These are phyloP conservation scores for Pilasporangium apinafurcum DNA, from an alignment of 352 stramenopile genomes.

Conservation along the genomic window DNA sequence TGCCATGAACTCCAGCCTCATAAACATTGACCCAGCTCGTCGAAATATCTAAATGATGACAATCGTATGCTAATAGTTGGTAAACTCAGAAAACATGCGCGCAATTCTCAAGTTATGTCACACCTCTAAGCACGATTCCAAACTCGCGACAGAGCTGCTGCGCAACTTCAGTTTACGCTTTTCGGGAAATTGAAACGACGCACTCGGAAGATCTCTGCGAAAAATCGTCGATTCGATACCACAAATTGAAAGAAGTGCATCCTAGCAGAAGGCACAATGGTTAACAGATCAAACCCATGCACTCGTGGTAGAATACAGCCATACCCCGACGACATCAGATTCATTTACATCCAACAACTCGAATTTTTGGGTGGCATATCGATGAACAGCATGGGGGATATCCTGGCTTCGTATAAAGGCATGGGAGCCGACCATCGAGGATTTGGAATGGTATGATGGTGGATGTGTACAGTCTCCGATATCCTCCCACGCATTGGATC, in stretches of 20 bases:
- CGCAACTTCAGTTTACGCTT: constrained; percentile 32
- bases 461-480: constrained; percentile 18
- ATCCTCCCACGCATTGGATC: constrained; percentile 39
- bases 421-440: neutral
- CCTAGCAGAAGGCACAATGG: constrained; percentile 15
- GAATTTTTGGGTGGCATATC: constrained; percentile 5
- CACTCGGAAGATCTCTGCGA: constrained; percentile 24
- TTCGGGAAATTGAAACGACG: constrained; percentile 36
- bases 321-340: constrained; percentile 52
- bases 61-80: neutral
- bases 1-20: constrained; percentile 58
- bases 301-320: neutral
- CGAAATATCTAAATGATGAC: constrained; percentile 26
- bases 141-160: constrained; percentile 26
- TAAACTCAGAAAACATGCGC: too few relatives aligned
- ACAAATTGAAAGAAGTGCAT: constrained; percentile 45
- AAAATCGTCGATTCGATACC: constrained; percentile 64
- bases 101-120: neutral
- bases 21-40: constrained; percentile 37
- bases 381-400: constrained; percentile 4
- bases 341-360: constrained; percentile 38
- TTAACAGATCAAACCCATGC: neutral
- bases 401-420: constrained; percentile 6
- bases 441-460: too few relatives aligned
- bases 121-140: constrained; percentile 45